A percentile compares a stretch with the other conserved stretches of the same genome.
phyloP scores from a whole-genome alignment of 768 basidiomycete genomes.

The Termitomyces sp. region DNA sequence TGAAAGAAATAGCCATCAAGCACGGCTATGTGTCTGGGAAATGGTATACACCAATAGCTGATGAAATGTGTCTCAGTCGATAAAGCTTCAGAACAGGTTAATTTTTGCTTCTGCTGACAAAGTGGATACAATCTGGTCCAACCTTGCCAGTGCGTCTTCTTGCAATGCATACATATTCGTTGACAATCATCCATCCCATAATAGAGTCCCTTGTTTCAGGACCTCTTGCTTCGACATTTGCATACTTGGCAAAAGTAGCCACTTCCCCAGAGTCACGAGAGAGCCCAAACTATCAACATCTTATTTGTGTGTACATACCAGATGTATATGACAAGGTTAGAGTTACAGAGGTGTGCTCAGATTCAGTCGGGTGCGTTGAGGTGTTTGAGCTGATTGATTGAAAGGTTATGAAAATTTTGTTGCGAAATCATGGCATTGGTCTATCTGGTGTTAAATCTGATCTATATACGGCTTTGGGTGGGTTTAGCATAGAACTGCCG shows the following conservation, averaged over 20 bases:
- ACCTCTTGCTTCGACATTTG: constrained; percentile 56
- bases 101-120: constrained; percentile 60
- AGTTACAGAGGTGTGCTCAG: constrained; percentile 44
- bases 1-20: constrained; percentile 57
- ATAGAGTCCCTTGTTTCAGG: constrained; percentile 66
- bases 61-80: not conserved
- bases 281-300: constrained; percentile 50
- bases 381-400: not conserved
- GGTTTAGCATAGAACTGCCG: not conserved
- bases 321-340: constrained; percentile 64
- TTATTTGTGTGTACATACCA: constrained; percentile 71
- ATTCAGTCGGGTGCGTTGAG: constrained; percentile 1
- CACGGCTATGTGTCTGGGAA: constrained; percentile 60
- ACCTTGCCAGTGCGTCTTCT: constrained; percentile 47
- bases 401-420: constrained; percentile 67
- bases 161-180: not conserved
- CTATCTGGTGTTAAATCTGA: constrained; percentile 71
- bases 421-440: constrained; percentile 62
- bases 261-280: constrained; percentile 50
- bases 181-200: constrained; percentile 2
- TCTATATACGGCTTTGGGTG: constrained; percentile 63
- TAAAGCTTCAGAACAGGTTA: constrained; percentile 41
- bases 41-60: constrained; percentile 44
- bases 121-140: constrained; percentile 62
- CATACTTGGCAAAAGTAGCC: constrained; percentile 59